phyloP scores from a whole-genome alignment of 1,284 basidiomycete species.

The Leccinum subfulvum region DNA sequence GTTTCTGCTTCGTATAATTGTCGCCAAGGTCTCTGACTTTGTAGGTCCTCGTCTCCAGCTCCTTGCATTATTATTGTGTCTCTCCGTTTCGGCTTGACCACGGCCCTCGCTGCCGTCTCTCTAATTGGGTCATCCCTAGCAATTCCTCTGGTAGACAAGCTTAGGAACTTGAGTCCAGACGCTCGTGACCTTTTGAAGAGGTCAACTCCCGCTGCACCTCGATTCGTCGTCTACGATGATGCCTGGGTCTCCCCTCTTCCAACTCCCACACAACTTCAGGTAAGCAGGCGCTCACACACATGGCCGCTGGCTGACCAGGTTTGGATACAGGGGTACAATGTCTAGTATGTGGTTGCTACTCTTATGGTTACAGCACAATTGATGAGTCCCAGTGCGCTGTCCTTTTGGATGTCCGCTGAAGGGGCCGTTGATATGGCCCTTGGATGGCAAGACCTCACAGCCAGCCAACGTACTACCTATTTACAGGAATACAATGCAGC shows the following conservation, averaged over 20 bases:
- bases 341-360: constrained; percentile 37
- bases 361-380: neutral
- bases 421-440: constrained; percentile 46
- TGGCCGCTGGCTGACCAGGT: neutral
- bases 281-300: constrained; percentile 29
- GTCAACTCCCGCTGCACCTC: constrained; percentile 31
- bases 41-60: neutral
- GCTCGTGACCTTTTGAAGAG: constrained; percentile 16
- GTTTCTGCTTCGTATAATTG: neutral
- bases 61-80: constrained; percentile 2
- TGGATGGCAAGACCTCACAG: constrained; percentile 39
- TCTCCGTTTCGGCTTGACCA: neutral
- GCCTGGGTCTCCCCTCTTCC: constrained; percentile 39
- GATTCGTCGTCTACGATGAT: constrained; percentile 46
- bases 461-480: constrained; percentile 31
- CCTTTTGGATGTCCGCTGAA: constrained; percentile 40
- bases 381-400: constrained; percentile 35
- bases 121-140: constrained; percentile 2
- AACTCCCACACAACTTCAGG: constrained; percentile 2
- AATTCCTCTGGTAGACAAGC: constrained; percentile 9
- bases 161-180: constrained; percentile 4
- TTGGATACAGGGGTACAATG: constrained; percentile 43
- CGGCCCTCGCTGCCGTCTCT: constrained; percentile 1
- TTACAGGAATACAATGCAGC: constrained; percentile 39
- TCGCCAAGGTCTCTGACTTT: neutral